Evolutionary conservation across 768 basidiomycete genomes (phyloP).

Genomic region (Mycena vitilis): DNA sequence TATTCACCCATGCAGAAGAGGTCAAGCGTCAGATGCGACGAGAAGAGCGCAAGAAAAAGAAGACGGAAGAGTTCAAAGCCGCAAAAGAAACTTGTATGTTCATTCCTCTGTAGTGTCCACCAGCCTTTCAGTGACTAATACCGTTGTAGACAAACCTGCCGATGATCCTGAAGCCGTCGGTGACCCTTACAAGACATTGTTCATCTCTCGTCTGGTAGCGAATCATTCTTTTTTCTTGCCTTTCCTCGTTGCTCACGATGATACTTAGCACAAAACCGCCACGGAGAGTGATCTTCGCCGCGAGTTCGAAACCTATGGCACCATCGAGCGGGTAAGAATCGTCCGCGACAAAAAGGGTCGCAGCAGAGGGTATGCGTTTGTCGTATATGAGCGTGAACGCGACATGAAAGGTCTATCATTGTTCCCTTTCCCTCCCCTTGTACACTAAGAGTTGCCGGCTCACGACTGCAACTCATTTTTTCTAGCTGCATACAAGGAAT

Average conservation of each 20-base stretch:
- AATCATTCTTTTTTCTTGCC: constrained; percentile 28
- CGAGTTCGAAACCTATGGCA: constrained; percentile 96
- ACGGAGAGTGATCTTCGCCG: constrained; percentile 93
- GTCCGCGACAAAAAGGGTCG: constrained; percentile 92
- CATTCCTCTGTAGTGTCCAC: constrained; percentile 44
- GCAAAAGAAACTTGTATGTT: constrained; percentile 85
- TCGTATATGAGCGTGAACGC: constrained; percentile 97
- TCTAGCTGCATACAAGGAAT: constrained; percentile 96
- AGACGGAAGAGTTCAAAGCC: constrained; percentile 77
- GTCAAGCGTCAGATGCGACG: constrained; percentile 80
- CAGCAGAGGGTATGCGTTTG: constrained; percentile 93
- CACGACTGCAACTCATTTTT: constrained; percentile 35
- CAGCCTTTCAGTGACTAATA: constrained; percentile 21
- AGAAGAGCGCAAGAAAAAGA: constrained; percentile 83
- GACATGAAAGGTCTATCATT: constrained; percentile 93
- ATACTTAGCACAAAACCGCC: constrained; percentile 84
- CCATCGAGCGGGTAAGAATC: constrained; percentile 93
- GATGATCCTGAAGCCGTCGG: constrained; percentile 93
- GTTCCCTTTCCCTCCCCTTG: constrained; percentile 29
- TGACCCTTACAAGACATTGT: constrained; percentile 98
- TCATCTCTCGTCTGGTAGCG: constrained; percentile 89
- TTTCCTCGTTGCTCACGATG: constrained; percentile 31
- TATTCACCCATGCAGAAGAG: constrained; percentile 86
- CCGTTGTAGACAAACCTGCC: constrained; percentile 83
- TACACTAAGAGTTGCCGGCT: constrained; percentile 31